These are phyloP conservation scores for Jaapia argillacea DNA, from an alignment of 768 basidiomycete species.

Conservation along the genomic window DNA sequence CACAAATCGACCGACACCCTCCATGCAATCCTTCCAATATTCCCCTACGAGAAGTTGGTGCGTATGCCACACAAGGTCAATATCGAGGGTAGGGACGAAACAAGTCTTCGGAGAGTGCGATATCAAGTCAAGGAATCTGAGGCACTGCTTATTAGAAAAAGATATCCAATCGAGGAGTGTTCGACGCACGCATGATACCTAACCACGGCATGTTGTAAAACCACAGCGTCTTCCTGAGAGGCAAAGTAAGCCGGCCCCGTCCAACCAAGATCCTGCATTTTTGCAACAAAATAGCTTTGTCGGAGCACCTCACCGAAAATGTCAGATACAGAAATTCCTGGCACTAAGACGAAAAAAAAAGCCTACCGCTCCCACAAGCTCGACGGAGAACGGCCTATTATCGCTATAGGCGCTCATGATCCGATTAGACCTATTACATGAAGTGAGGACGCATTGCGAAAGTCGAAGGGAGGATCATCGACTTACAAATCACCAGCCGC, in stretches of 20 bases:
- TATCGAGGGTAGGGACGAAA: conserved; percentile 56
- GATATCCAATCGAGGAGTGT: neutral
- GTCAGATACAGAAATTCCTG: too few species aligned
- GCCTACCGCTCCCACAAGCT: conserved; percentile 47
- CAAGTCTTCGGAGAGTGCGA: conserved; percentile 29
- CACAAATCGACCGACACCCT: conserved; percentile 32
- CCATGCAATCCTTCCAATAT: conserved; percentile 36
- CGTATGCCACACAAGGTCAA: conserved; percentile 70
- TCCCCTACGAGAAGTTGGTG: conserved; percentile 45
- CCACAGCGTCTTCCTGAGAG: conserved; percentile 24
- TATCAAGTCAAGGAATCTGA: conserved; percentile 48
- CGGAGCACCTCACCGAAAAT: conserved; percentile 33
- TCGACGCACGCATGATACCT: conserved; percentile 51
- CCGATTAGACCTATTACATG: too few species aligned
- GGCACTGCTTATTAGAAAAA: neutral
- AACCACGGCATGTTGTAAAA: conserved; percentile 37
- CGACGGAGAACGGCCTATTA: conserved; percentile 42
- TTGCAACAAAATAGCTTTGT: conserved; percentile 43
- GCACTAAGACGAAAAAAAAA: neutral
- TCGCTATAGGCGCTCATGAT: conserved; percentile 43
- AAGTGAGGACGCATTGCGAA: too few species aligned
- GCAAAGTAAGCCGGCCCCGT: conserved; percentile 31
- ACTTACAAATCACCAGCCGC: too few species aligned
- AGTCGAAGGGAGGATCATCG: too few species aligned
- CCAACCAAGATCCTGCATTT: conserved; percentile 47